A percentile compares a stretch with the other conserved stretches of the same genome.
Conservation (phyloP, 257 asterid genomes). For the Solanum habrochaites region DNA sequence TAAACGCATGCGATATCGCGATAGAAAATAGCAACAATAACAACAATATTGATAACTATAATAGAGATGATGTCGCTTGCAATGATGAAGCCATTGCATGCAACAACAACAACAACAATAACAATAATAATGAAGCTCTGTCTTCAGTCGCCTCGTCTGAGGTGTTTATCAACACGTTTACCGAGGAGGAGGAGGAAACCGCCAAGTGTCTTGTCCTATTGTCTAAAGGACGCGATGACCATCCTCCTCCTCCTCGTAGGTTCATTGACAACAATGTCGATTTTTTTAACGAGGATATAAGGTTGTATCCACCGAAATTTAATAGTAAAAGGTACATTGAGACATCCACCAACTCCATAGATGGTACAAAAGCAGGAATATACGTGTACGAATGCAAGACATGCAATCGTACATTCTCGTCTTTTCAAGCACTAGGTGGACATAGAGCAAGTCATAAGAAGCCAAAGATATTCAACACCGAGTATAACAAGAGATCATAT, state of each 20-base stretch:
- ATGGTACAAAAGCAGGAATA: conserved; percentile 23
- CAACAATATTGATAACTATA: not conserved
- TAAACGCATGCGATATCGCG: not conserved
- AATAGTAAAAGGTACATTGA: conserved; percentile 28
- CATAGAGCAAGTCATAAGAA: conserved; percentile 69
- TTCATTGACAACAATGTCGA: not conserved
- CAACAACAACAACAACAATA: not conserved
- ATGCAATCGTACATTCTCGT: conserved; percentile 38
- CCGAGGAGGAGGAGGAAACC: conserved; percentile 44
- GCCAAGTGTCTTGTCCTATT: conserved; percentile 49
- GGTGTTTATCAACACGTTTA: not conserved
- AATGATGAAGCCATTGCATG: not conserved
- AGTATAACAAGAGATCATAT: not conserved
- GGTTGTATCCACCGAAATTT: conserved; percentile 6
- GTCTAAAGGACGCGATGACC: conserved; percentile 16
- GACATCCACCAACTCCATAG: conserved; percentile 7
- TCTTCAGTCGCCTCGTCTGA: conserved; percentile 3
- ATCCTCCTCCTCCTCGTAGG: not conserved
- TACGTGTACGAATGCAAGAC: conserved; percentile 57
- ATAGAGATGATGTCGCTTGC: not conserved
- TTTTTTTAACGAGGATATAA: not conserved
- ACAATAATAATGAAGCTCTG: conserved; percentile 23
- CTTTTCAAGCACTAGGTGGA: conserved; percentile 73
- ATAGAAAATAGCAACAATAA: not conserved
- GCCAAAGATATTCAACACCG: conserved; percentile 15